Evolutionary conservation across 345 rosid genomes (phyloP).

Genomic region (Syzygium oleosum): DNA sequence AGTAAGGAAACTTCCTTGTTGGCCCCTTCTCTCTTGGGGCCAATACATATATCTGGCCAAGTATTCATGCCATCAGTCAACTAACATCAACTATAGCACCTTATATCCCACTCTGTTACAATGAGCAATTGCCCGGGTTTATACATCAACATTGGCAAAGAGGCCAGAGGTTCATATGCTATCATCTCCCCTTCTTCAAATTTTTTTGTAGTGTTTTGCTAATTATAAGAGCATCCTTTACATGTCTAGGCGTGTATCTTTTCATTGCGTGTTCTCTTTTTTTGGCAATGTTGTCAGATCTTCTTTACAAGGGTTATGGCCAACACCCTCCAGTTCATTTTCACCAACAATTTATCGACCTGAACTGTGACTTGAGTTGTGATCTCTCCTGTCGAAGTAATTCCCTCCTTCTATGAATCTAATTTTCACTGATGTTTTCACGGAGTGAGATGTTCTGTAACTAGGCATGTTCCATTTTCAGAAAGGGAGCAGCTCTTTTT

Average conservation of each 20-base stretch:
- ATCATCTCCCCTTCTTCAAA: not conserved
- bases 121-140: slow-evolving; percentile 35
- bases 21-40: slow-evolving; percentile 3
- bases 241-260: not conserved
- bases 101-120: not conserved
- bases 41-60: not conserved
- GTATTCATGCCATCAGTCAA: too few relatives aligned
- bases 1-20: slow-evolving; percentile 36
- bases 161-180: slow-evolving; percentile 29
- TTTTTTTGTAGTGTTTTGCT: not conserved
- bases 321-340: slow-evolving; percentile 27
- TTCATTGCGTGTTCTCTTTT: not conserved
- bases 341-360: slow-evolving; percentile 11
- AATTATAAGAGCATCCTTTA: not conserved
- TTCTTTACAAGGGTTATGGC: slow-evolving; percentile 46
- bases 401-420: not conserved
- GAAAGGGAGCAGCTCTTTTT: not conserved
- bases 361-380: slow-evolving; percentile 34
- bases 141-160: slow-evolving; percentile 36
- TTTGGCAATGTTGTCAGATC: slow-evolving; percentile 16
- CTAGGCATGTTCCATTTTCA: not conserved
- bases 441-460: not conserved
- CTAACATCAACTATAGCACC: not conserved
- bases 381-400: slow-evolving; percentile 41
- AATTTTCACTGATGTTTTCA: not conserved